Conservation (phyloP, 768 basidiomycete genomes). For the Lentinula boryana region DNA sequence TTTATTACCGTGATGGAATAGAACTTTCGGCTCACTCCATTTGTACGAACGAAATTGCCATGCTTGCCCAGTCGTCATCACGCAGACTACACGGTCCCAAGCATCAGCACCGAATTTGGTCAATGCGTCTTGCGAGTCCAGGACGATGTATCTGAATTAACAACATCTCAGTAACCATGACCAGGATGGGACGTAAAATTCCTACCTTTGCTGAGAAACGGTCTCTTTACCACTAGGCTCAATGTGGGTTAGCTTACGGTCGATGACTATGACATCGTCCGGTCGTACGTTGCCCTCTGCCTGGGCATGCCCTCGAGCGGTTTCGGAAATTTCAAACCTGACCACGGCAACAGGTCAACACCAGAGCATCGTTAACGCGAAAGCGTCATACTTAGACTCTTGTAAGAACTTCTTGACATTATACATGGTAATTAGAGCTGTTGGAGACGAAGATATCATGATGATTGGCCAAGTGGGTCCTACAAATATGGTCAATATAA, state of each 20-base stretch:
- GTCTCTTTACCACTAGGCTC: constrained; percentile 61
- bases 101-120: constrained; percentile 89
- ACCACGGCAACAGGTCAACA: neutral
- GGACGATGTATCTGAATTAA: constrained; percentile 65
- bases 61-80: constrained; percentile 96
- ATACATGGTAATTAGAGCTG: constrained; percentile 94
- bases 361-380: neutral
- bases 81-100: constrained; percentile 96
- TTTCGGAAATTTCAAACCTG: constrained; percentile 72
- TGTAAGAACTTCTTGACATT: constrained; percentile 94
- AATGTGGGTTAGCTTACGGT: constrained; percentile 73
- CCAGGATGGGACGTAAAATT: neutral
- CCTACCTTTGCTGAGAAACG: constrained; percentile 32
- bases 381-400: constrained; percentile 61
- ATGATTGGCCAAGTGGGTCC: constrained; percentile 88
- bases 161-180: neutral
- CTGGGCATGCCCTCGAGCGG: constrained; percentile 62
- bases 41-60: constrained; percentile 99
- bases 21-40: constrained; percentile 86
- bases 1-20: constrained; percentile 86
- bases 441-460: constrained; percentile 94
- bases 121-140: constrained; percentile 90
- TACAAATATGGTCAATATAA: constrained; percentile 18
- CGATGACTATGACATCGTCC: constrained; percentile 85
- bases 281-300: constrained; percentile 67